Base-by-base conservation (phyloP, 1,284 basidiomycete species). In the Paramarasmius palmivorus region DNA sequence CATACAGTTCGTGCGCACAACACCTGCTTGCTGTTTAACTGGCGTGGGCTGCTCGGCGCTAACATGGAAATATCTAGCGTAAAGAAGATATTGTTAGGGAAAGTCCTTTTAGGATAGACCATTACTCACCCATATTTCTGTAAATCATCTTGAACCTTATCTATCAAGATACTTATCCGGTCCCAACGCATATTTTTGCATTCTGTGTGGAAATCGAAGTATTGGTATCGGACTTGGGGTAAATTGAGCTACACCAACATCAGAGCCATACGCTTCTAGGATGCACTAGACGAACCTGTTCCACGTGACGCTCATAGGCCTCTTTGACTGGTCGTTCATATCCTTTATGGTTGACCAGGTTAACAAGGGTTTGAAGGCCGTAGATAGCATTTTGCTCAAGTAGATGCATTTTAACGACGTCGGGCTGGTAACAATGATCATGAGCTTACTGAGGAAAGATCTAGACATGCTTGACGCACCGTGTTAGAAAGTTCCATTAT, bases 141-240 rank as follows among this genome's bases (percentile, higher is more conserved):
- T 44, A 98, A 69, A 42, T 92, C 90, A 26, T 88, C 82, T 58
- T 90, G 77, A 36, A 98, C 72, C 51, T 81, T 79, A 54, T 93
- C 90, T 38, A 98, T 80, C 38, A 99, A 80, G 15, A 93, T 71
- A 58, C 84, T 85, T 60, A 99, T 93, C 47, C 93, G 84, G 66
- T 99, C 93, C 83, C 95, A 99, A 54, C 93, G 88, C 89, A 99
- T 93, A 37, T 92, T 83, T 68, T 88, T 92, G 79, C 96, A 98
- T 71, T 98, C 95, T 62, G 85, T 88, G 72, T 98, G 96, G 77
- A 99, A 99, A 70, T 99, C 97, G 68, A 97, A 99, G 77, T 98
- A 98, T 58, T 92, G 81, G 68, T 99, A 99, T 65, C 86, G 86
- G 49, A 94, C 86, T 46, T 83, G 76, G 4, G 84, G 77, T 32